phyloP scores from a whole-genome alignment of 768 basidiomycete species.

The Agrocybe chaxingu region DNA sequence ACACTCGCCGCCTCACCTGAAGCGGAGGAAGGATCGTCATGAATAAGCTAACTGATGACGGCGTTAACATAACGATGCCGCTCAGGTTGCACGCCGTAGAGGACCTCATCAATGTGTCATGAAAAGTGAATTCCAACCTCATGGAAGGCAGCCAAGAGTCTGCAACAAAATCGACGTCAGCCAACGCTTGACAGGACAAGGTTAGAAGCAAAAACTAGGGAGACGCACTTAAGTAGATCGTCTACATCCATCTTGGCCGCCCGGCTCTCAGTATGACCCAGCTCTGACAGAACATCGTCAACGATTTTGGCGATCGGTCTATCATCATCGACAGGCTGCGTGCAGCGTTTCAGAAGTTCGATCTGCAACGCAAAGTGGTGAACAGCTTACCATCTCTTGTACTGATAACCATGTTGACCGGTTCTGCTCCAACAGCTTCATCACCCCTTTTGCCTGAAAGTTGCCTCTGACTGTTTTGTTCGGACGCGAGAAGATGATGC shows the following conservation, averaged over 20 bases:
- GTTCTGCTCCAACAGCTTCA: conserved; percentile 92
- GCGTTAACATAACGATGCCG: too few species aligned
- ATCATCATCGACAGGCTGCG: conserved; percentile 67
- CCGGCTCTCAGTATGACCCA: conserved; percentile 71
- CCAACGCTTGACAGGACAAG: conserved; percentile 1
- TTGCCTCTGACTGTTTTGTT: conserved; percentile 90
- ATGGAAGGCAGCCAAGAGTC: conserved; percentile 71
- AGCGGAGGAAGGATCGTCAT: too few species aligned
- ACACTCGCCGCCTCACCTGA: too few species aligned
- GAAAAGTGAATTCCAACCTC: conserved; percentile 74
- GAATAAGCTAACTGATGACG: too few species aligned
- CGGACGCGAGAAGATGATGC: conserved; percentile 85
- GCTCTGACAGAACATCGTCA: conserved; percentile 69
- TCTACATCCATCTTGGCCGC: conserved; percentile 94
- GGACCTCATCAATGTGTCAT: conserved; percentile 21
- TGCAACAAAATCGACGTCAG: conserved; percentile 20
- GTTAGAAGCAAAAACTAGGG: background rate
- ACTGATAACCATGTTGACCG: conserved; percentile 90
- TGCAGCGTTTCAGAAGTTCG: background rate
- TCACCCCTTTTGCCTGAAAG: conserved; percentile 92
- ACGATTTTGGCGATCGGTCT: conserved; percentile 67
- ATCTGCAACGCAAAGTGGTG: background rate
- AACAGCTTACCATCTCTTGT: conserved; percentile 52
- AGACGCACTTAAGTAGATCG: conserved; percentile 79
- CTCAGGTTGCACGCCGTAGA: too few species aligned